Evolutionary conservation across 495 filamentous ascomycete genomes (phyloP), one percentile per base, ranked within the genome.

Genomic region (Chlorociboria aeruginascens): DNA sequence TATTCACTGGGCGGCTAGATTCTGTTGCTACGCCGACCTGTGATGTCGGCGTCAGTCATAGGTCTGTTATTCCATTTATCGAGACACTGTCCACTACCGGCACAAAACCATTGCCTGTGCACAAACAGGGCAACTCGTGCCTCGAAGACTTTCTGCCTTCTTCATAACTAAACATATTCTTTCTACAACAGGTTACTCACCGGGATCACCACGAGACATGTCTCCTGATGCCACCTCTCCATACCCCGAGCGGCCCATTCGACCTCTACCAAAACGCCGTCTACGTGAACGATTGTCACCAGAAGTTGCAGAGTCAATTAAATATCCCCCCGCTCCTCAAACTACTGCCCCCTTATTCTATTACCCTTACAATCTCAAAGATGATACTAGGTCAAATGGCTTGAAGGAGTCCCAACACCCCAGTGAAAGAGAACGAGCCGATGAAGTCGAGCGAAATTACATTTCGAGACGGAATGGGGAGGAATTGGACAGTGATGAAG

Each of bases 231-330:
- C 82, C 40, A 70, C 73, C 44, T 89, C 88, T 42, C 71, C 81
- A 31, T 92, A 86, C 60, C 86, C 86, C 52, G 85, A 93, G 57
- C 79, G 93, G 56, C 82, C 89, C 48, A 97, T 99, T 60, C 85
- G 89, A 35, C 93, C 93, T 41, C 73, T 99, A 45, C 93, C 93
- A 31, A 92, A 84, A 66, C 79, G 86, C 50, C 80, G 82, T 47
- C 71, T 97, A 14, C 83, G 88, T 41, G 87, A 89, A 52, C 81
- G 87, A 34, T 71, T 99, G 20, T 84, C 89, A 12, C 78, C 81
- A 50, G 87, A 92, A 55, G 79, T 86, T 49, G 89, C 85, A 44
- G 81, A 84, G 33, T 79, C 80, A 12, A 90, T 95, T 54, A 70
- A 80, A 45, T 96, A 85, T 58, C 86, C 89, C 1, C 78, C 85